A percentile compares a stretch with the other conserved stretches of the same genome.
Conservation (phyloP, 192 early-diverging fungal genomes). For the Radiomyces spectabilis region DNA sequence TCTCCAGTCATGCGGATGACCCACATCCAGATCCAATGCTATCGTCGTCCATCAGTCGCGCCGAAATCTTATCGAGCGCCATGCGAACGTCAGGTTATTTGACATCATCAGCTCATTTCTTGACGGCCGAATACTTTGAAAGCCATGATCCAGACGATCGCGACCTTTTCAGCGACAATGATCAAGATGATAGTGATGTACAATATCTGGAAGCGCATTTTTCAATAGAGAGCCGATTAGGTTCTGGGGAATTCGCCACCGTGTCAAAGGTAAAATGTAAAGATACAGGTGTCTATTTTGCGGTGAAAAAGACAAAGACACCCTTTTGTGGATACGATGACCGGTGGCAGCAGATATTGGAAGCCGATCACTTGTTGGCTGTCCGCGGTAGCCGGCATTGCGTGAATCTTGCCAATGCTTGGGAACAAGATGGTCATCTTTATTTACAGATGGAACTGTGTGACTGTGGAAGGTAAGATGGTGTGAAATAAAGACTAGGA, state of each 20-base stretch:
- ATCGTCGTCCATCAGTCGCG: too few species aligned
- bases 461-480: constrained; percentile 54
- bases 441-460: constrained; percentile 90
- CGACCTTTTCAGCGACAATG: background rate
- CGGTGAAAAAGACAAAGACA: constrained; percentile 72
- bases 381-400: constrained; percentile 52
- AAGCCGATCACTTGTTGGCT: constrained; percentile 75
- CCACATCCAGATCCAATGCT: too few species aligned
- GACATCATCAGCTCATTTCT: constrained; percentile 15
- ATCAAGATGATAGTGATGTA: background rate
- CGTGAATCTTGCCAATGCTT: constrained; percentile 71
- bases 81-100: too few species aligned
- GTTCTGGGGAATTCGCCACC: constrained; percentile 74
- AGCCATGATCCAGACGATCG: constrained; percentile 2
- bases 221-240: constrained; percentile 52
- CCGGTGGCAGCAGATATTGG: constrained; percentile 62
- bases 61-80: too few species aligned
- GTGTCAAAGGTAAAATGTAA: constrained; percentile 71
- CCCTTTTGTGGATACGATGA: constrained; percentile 66
- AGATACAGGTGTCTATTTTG: constrained; percentile 56
- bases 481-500: too few species aligned
- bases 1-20: too few species aligned
- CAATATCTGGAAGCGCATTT: constrained; percentile 75
- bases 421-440: constrained; percentile 86
- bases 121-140: constrained; percentile 23